A percentile compares a stretch with the other conserved stretches of the same genome.
Evolutionary conservation across 176 grass and related monocot genomes (phyloP).

Genomic region (Echinochloa phyllopogon): DNA sequence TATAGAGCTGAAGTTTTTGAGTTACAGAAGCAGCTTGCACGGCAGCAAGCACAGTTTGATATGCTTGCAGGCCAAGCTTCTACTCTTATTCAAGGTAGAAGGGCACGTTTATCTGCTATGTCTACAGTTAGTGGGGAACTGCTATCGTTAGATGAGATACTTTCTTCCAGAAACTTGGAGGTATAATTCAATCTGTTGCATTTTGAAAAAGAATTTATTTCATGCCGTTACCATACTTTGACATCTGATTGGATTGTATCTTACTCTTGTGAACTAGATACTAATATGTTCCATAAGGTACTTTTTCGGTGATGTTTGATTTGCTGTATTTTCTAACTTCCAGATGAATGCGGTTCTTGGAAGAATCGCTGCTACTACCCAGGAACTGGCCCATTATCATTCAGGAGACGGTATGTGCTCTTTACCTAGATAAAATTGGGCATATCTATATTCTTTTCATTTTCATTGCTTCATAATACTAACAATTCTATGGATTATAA

Average conservation of each 20-base stretch:
- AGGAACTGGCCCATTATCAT: conserved; percentile 96
- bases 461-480: conserved; percentile 19
- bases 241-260: neutral
- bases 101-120: conserved; percentile 71
- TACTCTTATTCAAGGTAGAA: conserved; percentile 88
- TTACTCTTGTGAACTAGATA: conserved; percentile 26
- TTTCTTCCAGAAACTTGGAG: conserved; percentile 86
- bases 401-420: conserved; percentile 85
- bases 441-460: conserved; percentile 6
- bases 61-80: conserved; percentile 95
- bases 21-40: conserved; percentile 88
- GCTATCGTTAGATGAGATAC: conserved; percentile 75
- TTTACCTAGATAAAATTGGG: neutral
- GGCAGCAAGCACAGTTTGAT: conserved; percentile 87
- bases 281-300: conserved; percentile 4
- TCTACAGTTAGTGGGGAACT: conserved; percentile 83
- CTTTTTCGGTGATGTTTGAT: conserved; percentile 30
- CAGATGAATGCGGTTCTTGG: conserved; percentile 99
- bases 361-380: conserved; percentile 85
- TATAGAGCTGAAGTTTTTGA: conserved; percentile 87
- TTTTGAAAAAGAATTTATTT: conserved; percentile 15
- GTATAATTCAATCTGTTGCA: conserved; percentile 47
- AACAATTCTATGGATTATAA: neutral
- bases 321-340: conserved; percentile 57
- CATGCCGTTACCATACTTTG: conserved; percentile 25